Base-by-base conservation (phyloP, 495 filamentous ascomycete genomes). In the Penicillium waksmanii region DNA sequence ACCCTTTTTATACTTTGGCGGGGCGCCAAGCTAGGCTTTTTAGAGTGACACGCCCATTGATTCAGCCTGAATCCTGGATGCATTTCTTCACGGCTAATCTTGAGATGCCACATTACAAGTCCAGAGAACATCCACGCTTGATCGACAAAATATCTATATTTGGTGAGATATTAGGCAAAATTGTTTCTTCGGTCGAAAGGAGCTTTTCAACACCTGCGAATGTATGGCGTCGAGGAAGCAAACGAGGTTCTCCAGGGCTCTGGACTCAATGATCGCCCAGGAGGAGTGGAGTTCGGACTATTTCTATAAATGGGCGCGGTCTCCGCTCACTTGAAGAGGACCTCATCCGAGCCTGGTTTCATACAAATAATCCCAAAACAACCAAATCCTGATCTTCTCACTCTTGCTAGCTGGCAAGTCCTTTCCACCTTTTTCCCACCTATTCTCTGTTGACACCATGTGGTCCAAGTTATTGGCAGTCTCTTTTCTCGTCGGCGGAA, bases 401-500 rank as follows among this genome's bases (percentile, higher is more conserved):
- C 11, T n/a, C 4, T n/a, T 40, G 36, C 11, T n/a, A 40, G 36
- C 36, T 40, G 36, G 3, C 36, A 44, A n/a, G 9, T 44, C 2
- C 15, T 44, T 19, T 44, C 6, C 17, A 19, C 8, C 0, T 44
- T n/a, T 19, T 44, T 9, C n/a, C 3, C 31, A 47, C 46, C 5
- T 42, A 38, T n/a, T 9, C 38, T 46, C 12, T 10, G 48, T 40
- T 9, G 4, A 2, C 40, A 55, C 8, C 17, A 66, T 66, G 64
- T 25, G 51, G 56, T 50, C 53, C 23, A 66, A 43, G 1, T 13
- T 61, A 10, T 35, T 61, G 11, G 27, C 59, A 33, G 23, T 62
- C 5, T 54, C 58, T 11, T 53, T 66, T 18, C 61, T 73, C 17
- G 47, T 59, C 46, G 40, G 66, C 40, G 47, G 63, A 11, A 57